phyloP scores from a whole-genome alignment of 2,329 filamentous ascomycete genomes.

The Fusarium beomiforme region DNA sequence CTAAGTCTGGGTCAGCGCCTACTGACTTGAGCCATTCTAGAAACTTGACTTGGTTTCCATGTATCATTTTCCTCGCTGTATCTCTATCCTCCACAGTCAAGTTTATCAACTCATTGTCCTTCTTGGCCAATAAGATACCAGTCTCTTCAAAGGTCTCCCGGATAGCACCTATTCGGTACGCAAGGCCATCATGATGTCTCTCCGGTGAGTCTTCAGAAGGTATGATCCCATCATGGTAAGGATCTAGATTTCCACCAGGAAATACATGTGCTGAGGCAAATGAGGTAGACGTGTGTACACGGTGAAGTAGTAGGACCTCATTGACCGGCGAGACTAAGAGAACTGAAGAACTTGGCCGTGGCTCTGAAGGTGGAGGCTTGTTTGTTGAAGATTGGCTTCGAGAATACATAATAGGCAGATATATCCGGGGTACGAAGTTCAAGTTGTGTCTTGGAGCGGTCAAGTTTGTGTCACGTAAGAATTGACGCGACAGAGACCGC shows the following conservation, averaged over 20 bases:
- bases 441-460: slow-evolving; percentile 10
- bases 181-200: slow-evolving; percentile 75
- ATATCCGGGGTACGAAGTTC: slow-evolving; percentile 1
- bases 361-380: slow-evolving; percentile 49
- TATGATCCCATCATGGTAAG: slow-evolving; percentile 76
- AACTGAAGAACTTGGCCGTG: slow-evolving; percentile 78
- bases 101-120: slow-evolving; percentile 66
- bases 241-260: slow-evolving; percentile 85
- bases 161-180: slow-evolving; percentile 85
- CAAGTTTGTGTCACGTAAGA: slow-evolving; percentile 1
- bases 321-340: slow-evolving; percentile 87
- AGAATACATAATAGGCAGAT: slow-evolving; percentile 23
- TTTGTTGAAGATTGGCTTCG: slow-evolving; percentile 18
- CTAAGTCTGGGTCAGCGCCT: slow-evolving; percentile 71
- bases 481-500: slow-evolving; percentile 17
- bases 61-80: slow-evolving; percentile 73
- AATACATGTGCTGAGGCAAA: slow-evolving; percentile 97
- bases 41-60: slow-evolving; percentile 73
- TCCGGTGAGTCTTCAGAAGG: slow-evolving; percentile 57
- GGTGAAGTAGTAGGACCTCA: slow-evolving; percentile 86
- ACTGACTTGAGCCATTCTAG: slow-evolving; percentile 67
- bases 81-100: slow-evolving; percentile 70
- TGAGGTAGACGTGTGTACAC: slow-evolving; percentile 82
- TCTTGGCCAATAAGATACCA: slow-evolving; percentile 80
- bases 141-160: slow-evolving; percentile 96